A percentile compares a stretch with the other conserved stretches of the same genome.
Conservation (phyloP, 2,329 filamentous ascomycete genomes). For the Diaporthe sp. region DNA sequence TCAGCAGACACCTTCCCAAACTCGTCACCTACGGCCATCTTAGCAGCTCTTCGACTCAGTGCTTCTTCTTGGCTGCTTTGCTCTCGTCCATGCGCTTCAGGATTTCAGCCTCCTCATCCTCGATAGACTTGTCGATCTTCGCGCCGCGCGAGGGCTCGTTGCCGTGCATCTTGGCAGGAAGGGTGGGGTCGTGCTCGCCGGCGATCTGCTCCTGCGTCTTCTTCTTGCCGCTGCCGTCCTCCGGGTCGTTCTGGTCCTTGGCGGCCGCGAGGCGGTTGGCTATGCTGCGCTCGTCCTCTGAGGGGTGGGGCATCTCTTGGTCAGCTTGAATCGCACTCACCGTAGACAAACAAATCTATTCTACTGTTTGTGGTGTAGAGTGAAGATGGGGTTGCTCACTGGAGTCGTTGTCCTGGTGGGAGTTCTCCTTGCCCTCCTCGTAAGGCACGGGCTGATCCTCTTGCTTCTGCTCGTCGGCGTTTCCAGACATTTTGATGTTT, state of each 20-base stretch:
- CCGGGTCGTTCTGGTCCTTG: conserved; percentile 41
- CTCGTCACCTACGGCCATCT: fast-evolving
- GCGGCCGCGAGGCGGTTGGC: conserved; percentile 78
- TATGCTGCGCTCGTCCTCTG: conserved; percentile 80
- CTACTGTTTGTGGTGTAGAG: neutral
- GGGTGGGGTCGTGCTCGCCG: conserved; percentile 43
- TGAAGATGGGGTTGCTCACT: conserved; percentile 65
- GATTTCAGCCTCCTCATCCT: conserved; percentile 76
- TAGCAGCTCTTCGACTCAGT: neutral
- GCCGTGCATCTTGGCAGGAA: conserved; percentile 72
- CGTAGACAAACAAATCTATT: neutral
- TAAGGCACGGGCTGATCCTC: conserved; percentile 67
- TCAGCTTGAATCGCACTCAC: neutral
- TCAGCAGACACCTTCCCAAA: neutral
- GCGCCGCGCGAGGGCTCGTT: conserved; percentile 83
- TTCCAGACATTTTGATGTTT: conserved; percentile 50
- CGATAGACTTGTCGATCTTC: conserved; percentile 77
- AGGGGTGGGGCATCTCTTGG: conserved; percentile 15
- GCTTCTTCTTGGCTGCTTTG: conserved; percentile 43
- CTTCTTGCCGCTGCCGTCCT: conserved; percentile 44
- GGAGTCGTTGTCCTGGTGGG: conserved; percentile 78
- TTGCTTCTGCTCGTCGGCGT: conserved; percentile 64
- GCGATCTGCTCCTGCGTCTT: conserved; percentile 50
- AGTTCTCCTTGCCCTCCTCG: conserved; percentile 79
- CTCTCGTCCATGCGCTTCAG: conserved; percentile 64